These are phyloP conservation scores for Pistacia vera DNA, from an alignment of 345 rosid species.

Conservation along the genomic window DNA sequence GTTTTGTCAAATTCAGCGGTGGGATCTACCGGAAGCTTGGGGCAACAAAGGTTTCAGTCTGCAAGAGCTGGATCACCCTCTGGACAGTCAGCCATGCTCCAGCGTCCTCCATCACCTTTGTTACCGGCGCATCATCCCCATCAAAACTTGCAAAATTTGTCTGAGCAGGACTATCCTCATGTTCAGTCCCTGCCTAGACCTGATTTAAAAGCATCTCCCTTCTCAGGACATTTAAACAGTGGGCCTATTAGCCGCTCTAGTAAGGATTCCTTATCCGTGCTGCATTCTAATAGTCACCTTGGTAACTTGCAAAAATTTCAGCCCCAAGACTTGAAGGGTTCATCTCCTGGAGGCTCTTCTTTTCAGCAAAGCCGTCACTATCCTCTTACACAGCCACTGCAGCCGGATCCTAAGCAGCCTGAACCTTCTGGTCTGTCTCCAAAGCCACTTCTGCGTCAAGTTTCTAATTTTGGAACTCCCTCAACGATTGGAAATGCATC, in stretches of 20 bases:
- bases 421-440: slow-evolving; percentile 44
- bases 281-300: slow-evolving; percentile 32
- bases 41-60: slow-evolving; percentile 48
- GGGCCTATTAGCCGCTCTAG: slow-evolving; percentile 30
- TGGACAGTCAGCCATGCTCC: slow-evolving; percentile 50
- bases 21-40: slow-evolving; percentile 47
- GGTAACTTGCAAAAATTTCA: slow-evolving; percentile 33
- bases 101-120: slow-evolving; percentile 43
- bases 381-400: slow-evolving; percentile 32
- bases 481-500: slow-evolving; percentile 33
- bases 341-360: slow-evolving; percentile 32
- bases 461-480: slow-evolving; percentile 39
- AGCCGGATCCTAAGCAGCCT: slow-evolving; percentile 25
- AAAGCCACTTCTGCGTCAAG: slow-evolving; percentile 35
- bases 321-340: slow-evolving; percentile 27
- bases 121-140: slow-evolving; percentile 27
- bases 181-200: slow-evolving; percentile 44
- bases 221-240: slow-evolving; percentile 42
- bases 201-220: slow-evolving; percentile 51
- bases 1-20: slow-evolving; percentile 40
- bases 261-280: slow-evolving; percentile 32
- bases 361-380: slow-evolving; percentile 26
- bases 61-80: slow-evolving; percentile 42
- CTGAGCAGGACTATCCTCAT: slow-evolving; percentile 39
- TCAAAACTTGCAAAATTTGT: slow-evolving; percentile 31